Evolutionary conservation across 2,329 filamentous ascomycete species (phyloP), one percentile per base, ranked within the genome.

Genomic region (Hymenoscyphus infarciens): DNA sequence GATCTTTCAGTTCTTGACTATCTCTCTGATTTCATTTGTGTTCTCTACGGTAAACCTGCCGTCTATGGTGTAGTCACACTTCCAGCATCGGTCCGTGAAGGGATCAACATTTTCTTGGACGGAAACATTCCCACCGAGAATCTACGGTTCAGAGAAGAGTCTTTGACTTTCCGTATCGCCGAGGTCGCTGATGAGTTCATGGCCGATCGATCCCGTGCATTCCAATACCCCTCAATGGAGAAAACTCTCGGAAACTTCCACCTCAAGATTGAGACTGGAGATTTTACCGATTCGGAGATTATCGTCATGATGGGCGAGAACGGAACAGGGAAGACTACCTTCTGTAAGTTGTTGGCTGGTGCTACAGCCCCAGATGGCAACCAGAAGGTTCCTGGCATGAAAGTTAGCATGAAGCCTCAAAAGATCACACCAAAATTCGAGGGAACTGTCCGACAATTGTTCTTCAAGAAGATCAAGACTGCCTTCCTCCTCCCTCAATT

Each of bases 251-350:
- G 93, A 64, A 85, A 83, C 76, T 99, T 99, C 84, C 86, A 90
- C 72, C 86, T 99, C 58, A 84, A 79, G 63, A 87, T 99, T 68
- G 90, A 98, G 56, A 63, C 84, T 27, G 95, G 96, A 70, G 83
- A 88, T 65, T 99, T 99, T 76, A 98, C 95, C 22, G 94, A 99
- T 77, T 99, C 95, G 0, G 95, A 99, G 76, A 99, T 99, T 71
- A 87, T 99, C 63, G 95, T 99, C 78, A 96, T 99, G 92, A 98
- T 99, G 95, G 95, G 95, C 70, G 94, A 98, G 82, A 99, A 99
- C 79, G 95, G 95, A 79, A 99, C 96, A 39, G 96, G 96, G 77
- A 97, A 99, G 84, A 99, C 95, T 1, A 99, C 95, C 5, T 99
- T 99, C 84, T 98, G 94, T 83, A 92, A 89, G 75, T 89, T 99